Evolutionary conservation across 2,329 filamentous ascomycete genomes (phyloP).

Genomic region (Berkeleyomyces basicola): DNA sequence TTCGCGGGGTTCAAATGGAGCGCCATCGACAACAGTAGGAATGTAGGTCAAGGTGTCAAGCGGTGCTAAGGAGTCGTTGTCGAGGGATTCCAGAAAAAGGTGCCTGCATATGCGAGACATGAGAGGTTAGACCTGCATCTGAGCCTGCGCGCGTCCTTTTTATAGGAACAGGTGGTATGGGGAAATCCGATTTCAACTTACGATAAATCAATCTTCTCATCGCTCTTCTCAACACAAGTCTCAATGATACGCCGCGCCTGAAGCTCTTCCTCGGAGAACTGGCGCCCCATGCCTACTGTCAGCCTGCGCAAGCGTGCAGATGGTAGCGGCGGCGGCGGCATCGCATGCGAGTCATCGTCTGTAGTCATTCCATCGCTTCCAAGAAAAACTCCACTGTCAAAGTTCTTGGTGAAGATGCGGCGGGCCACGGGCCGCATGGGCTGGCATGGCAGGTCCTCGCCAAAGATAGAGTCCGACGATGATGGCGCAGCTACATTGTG

Average conservation of each 20-base stretch:
- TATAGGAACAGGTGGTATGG: neutral
- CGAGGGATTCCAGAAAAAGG: slow-evolving; percentile 34
- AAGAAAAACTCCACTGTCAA: slow-evolving; percentile 56
- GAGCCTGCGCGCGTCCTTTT: neutral
- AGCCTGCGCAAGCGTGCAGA: neutral
- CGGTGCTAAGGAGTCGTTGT: slow-evolving; percentile 39
- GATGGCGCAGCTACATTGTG: slow-evolving; percentile 29
- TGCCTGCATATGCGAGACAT: slow-evolving; percentile 18
- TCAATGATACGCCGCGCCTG: slow-evolving; percentile 31
- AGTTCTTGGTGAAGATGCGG: slow-evolving; percentile 38
- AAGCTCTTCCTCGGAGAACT: slow-evolving; percentile 26
- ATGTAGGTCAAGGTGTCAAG: slow-evolving; percentile 38
- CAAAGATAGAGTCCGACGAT: slow-evolving; percentile 32
- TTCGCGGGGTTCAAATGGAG: slow-evolving; percentile 41
- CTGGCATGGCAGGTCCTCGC: slow-evolving; percentile 20
- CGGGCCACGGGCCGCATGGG: slow-evolving; percentile 27
- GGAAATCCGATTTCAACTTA: slow-evolving; percentile 22
- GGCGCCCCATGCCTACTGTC: slow-evolving; percentile 5
- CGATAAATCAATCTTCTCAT: slow-evolving; percentile 46
- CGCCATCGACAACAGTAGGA: slow-evolving; percentile 36
- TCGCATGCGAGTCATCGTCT: neutral
- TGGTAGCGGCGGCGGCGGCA: slow-evolving; percentile 3
- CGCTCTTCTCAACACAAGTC: slow-evolving; percentile 38
- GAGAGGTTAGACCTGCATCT: slow-evolving; percentile 7
- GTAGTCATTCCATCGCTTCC: slow-evolving; percentile 28